Conservation (phyloP, 1,284 basidiomycete genomes). For the Malassezia brasiliensis region DNA sequence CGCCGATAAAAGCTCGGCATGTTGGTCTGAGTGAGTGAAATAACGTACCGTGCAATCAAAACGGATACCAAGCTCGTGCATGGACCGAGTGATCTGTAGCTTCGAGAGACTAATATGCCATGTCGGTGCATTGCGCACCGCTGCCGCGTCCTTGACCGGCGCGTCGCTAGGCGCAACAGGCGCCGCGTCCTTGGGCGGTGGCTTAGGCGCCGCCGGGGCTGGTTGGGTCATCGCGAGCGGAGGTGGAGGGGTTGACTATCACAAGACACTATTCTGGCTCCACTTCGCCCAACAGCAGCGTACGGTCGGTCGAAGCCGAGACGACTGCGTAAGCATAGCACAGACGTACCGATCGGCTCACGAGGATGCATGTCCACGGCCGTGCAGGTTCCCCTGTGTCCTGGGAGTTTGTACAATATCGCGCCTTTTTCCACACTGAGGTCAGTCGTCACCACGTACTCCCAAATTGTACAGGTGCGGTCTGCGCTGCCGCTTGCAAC, state of each 20-base stretch:
- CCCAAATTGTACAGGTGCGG: constrained; percentile 44
- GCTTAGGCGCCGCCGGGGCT: not conserved
- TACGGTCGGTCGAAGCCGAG: constrained; percentile 36
- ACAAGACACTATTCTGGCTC: constrained; percentile 17
- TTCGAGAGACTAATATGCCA: constrained; percentile 6
- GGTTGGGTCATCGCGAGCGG: not conserved
- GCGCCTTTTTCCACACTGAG: constrained; percentile 24
- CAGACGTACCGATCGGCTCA: constrained; percentile 36
- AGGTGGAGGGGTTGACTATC: not conserved
- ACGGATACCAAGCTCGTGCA: constrained; percentile 11
- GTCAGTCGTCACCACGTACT: constrained; percentile 18
- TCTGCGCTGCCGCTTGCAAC: constrained; percentile 40
- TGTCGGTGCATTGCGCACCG: not conserved
- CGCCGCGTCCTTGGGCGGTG: not conserved
- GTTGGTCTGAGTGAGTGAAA: constrained; percentile 23
- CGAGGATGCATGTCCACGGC: constrained; percentile 43
- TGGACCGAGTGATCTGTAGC: not conserved
- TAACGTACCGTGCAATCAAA: constrained; percentile 11
- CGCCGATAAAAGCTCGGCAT: constrained; percentile 32
- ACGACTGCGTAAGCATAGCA: constrained; percentile 21
- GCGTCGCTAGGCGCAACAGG: not conserved
- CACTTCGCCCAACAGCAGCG: constrained; percentile 37
- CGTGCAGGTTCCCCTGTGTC: constrained; percentile 45
- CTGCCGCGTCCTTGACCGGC: not conserved
- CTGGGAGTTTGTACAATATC: constrained; percentile 45